phyloP scores from a whole-genome alignment of 179 eudicot genomes.

The Beta macrorhiza region DNA sequence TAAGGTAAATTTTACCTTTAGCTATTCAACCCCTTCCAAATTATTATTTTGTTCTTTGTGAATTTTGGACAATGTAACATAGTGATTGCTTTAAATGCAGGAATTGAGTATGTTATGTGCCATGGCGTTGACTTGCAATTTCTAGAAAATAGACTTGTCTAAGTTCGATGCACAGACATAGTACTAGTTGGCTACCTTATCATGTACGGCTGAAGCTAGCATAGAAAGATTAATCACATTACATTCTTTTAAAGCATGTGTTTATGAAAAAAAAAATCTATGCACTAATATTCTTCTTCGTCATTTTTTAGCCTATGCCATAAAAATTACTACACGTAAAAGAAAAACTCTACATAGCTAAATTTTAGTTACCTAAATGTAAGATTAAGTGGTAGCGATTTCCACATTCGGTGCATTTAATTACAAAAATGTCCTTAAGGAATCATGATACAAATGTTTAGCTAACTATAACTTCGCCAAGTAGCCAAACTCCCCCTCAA shows the following conservation, averaged over 20 bases:
- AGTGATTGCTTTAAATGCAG: neutral
- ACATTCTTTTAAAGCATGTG: conserved; percentile 5
- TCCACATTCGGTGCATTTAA: too few species aligned
- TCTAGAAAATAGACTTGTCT: neutral
- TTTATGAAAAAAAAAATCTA: neutral
- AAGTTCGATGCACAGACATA: neutral
- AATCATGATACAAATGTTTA: too few species aligned
- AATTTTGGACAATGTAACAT: neutral
- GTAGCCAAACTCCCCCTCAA: too few species aligned
- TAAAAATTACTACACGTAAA: neutral
- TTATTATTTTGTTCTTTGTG: neutral
- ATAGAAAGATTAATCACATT: neutral
- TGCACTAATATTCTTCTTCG: neutral
- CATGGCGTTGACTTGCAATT: conserved; percentile 5
- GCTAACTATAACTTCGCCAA: too few species aligned
- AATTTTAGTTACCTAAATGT: too few species aligned
- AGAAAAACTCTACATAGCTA: too few species aligned
- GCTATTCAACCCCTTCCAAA: neutral
- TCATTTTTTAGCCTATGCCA: neutral
- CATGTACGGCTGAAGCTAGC: neutral
- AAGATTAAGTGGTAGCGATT: too few species aligned
- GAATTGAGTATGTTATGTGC: neutral
- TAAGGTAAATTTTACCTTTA: too few species aligned
- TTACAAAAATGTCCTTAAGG: too few species aligned
- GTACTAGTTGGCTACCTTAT: neutral